Percentiles rank a stretch among this genome's conserved stretches.
Conservation (phyloP, 306 rosid genomes). For the Citrullus colocynthis region DNA sequence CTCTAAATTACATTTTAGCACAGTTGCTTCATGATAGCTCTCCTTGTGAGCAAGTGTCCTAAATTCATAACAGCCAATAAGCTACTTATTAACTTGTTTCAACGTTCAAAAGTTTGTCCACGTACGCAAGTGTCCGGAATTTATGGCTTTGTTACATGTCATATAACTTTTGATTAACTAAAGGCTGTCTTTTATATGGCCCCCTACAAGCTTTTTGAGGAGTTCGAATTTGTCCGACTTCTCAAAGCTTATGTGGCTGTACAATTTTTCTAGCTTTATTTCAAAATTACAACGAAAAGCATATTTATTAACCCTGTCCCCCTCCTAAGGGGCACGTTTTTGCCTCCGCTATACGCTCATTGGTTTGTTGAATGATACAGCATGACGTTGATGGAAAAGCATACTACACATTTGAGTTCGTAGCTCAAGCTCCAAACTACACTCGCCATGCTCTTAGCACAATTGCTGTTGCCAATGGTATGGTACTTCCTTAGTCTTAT, state of each 20-base stretch:
- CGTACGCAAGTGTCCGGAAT: no score
- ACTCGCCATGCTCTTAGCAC: constrained; percentile 93
- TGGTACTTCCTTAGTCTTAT: constrained; percentile 9
- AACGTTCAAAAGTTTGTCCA: background rate
- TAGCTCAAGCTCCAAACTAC: constrained; percentile 85
- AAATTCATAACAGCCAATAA: background rate
- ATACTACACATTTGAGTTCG: constrained; percentile 72
- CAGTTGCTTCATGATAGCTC: no score
- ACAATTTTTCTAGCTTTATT: background rate
- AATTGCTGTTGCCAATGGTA: constrained; percentile 76
- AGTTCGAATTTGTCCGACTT: background rate
- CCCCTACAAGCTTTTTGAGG: background rate
- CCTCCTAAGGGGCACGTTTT: background rate
- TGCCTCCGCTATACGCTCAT: background rate
- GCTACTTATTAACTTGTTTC: background rate
- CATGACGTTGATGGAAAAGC: constrained; percentile 66
- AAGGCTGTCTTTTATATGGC: no score
- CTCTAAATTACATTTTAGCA: background rate
- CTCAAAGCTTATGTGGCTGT: background rate
- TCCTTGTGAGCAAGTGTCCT: no score
- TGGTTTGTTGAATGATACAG: constrained; percentile 28
- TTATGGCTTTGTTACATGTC: background rate
- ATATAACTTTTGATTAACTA: background rate
- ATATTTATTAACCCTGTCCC: background rate
- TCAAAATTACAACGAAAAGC: background rate